Conservation (phyloP, 2,329 filamentous ascomycete genomes). For the Fusarium sp. region DNA sequence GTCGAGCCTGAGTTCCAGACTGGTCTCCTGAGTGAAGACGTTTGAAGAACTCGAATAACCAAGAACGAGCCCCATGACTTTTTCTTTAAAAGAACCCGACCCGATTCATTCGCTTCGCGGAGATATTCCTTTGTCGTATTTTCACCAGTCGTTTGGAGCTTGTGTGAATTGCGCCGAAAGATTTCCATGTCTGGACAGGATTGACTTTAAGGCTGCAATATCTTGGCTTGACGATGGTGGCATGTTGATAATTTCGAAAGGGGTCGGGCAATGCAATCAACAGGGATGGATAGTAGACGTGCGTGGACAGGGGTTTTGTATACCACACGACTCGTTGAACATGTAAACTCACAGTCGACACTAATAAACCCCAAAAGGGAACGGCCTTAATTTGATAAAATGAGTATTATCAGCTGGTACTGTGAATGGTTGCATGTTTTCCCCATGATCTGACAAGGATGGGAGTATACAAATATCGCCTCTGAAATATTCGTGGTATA, state of each 20-base stretch:
- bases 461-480: too few species aligned
- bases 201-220: not conserved
- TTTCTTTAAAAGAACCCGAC: not conserved
- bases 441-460: not conserved
- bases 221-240: conserved; percentile 9
- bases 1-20: conserved; percentile 54
- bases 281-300: conserved; percentile 24
- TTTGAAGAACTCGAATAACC: conserved; percentile 18
- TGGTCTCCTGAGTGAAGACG: conserved; percentile 43
- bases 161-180: not conserved
- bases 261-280: not conserved
- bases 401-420: not conserved
- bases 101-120: not conserved
- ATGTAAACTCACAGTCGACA: conserved; percentile 4
- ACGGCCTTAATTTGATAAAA: not conserved
- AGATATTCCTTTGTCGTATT: not conserved
- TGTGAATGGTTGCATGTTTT: not conserved
- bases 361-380: conserved; percentile 4
- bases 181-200: conserved; percentile 7
- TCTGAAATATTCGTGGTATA: too few species aligned
- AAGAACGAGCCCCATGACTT: conserved; percentile 26
- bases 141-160: not conserved
- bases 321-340: conserved; percentile 20
- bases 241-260: conserved; percentile 16
- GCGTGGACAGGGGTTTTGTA: conserved; percentile 19